Conservation (phyloP, 108 stramenopile genomes). For the Mediolabrus comicus region DNA sequence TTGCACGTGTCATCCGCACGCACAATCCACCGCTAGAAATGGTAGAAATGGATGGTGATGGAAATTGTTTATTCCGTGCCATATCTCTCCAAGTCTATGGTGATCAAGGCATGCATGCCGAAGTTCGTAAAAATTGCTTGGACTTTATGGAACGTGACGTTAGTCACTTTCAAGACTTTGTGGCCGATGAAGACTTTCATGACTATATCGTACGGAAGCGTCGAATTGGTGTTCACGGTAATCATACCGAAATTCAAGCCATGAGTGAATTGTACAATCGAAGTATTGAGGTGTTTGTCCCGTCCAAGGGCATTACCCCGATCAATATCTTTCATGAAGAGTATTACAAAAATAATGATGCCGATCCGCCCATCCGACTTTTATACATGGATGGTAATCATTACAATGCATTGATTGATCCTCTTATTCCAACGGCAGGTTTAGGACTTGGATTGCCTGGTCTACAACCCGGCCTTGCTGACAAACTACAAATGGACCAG, state of each 20-base stretch:
- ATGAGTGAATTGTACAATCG: constrained; percentile 94
- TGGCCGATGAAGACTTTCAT: constrained; percentile 66
- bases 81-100: constrained; percentile 96
- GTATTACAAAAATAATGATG: constrained; percentile 40
- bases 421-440: constrained; percentile 77
- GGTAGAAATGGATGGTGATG: constrained; percentile 84
- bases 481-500: constrained; percentile 73
- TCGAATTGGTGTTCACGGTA: constrained; percentile 87
- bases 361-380: constrained; percentile 74
- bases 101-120: constrained; percentile 74
- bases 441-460: constrained; percentile 80
- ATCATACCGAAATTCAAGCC: constrained; percentile 97
- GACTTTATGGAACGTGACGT: constrained; percentile 86
- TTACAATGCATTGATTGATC: constrained; percentile 85
- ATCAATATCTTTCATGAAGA: constrained; percentile 86
- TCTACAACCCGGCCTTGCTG: constrained; percentile 76
- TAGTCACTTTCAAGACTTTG: constrained; percentile 82
- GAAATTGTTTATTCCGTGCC: constrained; percentile 96
- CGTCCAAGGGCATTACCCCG: constrained; percentile 60
- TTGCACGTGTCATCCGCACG: constrained; percentile 11
- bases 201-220: constrained; percentile 83
- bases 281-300: constrained; percentile 86
- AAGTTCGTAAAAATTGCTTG: constrained; percentile 82
- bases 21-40: constrained; percentile 54
- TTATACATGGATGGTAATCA: constrained; percentile 86